Evolutionary conservation across 225 moss, liverwort and hornwort genomes (phyloP).

Genomic region (Bryum argenteum): DNA sequence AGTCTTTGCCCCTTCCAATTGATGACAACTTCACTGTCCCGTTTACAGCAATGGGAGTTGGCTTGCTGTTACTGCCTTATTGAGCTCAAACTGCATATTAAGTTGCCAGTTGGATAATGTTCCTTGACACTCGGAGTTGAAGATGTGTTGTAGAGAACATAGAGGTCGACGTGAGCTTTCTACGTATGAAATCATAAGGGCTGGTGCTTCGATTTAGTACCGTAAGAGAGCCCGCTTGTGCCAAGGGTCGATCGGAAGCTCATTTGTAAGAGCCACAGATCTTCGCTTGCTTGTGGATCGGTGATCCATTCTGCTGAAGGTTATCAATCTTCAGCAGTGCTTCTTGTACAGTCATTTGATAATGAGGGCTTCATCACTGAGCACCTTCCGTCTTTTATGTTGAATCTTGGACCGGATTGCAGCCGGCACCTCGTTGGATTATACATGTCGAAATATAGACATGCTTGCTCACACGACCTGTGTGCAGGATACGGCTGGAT

Average conservation of each 20-base stretch:
- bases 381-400: slow-evolving; percentile 1
- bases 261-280: slow-evolving; percentile 10
- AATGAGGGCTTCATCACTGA: background rate
- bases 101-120: slow-evolving; percentile 10
- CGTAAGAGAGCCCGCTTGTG: background rate
- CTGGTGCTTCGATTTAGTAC: slow-evolving; percentile 17
- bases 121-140: slow-evolving; percentile 20
- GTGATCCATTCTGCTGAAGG: slow-evolving; percentile 21
- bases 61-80: slow-evolving; percentile 61
- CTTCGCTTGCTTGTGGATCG: slow-evolving; percentile 1
- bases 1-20: slow-evolving; percentile 72
- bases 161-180: slow-evolving; percentile 26
- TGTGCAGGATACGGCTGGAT: slow-evolving; percentile 24
- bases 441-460: background rate
- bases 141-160: slow-evolving; percentile 14
- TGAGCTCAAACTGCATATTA: slow-evolving; percentile 24
- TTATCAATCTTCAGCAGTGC: slow-evolving; percentile 12
- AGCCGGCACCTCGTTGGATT: background rate
- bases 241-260: slow-evolving; percentile 4
- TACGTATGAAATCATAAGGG: slow-evolving; percentile 24
- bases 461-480: background rate
- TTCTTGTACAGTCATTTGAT: background rate
- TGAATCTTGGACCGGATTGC: background rate
- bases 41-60: slow-evolving; percentile 60
- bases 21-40: slow-evolving; percentile 94